Percentiles rank a stretch among this genome's conserved stretches.
These are phyloP conservation scores for Pharus latifolius DNA, from an alignment of 176 grass and related monocot species.

Conservation along the genomic window DNA sequence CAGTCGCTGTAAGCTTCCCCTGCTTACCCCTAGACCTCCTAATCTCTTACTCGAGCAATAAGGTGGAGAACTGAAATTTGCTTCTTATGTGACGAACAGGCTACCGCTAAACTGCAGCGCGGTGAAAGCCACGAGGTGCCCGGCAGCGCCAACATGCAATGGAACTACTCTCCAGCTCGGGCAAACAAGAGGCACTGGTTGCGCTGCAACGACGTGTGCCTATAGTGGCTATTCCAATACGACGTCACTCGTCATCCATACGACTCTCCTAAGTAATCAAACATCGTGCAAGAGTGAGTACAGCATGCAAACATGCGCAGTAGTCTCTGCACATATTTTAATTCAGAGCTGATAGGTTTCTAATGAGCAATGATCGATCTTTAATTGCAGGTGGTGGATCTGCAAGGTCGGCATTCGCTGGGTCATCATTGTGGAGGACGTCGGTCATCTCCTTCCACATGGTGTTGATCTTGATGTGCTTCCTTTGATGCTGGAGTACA, in stretches of 20 bases:
- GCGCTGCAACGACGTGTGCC: conserved; percentile 20
- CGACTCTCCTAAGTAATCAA: background rate
- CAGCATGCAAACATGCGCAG: background rate
- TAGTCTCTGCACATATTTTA: background rate
- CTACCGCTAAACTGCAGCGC: conserved; percentile 38
- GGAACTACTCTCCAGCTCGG: conserved; percentile 29
- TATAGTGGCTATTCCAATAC: conserved; percentile 48
- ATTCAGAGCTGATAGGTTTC: background rate
- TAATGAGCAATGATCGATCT: background rate
- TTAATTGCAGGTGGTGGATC: conserved; percentile 32
- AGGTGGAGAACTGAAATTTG: background rate
- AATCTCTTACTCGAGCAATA: background rate
- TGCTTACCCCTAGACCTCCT: background rate
- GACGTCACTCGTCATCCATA: conserved; percentile 11
- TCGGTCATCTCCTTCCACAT: conserved; percentile 27
- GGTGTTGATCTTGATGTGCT: conserved; percentile 32
- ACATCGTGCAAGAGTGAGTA: conserved; percentile 45
- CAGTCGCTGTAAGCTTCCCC: conserved; percentile 27
- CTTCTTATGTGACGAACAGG: conserved; percentile 14
- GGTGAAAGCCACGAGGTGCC: background rate
- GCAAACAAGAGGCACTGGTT: background rate
- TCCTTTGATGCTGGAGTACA: conserved; percentile 26
- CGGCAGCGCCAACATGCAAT: background rate
- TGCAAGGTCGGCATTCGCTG: background rate
- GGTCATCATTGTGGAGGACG: conserved; percentile 29